Percentiles rank a stretch among this genome's conserved stretches.
These are phyloP conservation scores for Drechslera avenae DNA, from an alignment of 2,329 filamentous ascomycete genomes.

Conservation along the genomic window DNA sequence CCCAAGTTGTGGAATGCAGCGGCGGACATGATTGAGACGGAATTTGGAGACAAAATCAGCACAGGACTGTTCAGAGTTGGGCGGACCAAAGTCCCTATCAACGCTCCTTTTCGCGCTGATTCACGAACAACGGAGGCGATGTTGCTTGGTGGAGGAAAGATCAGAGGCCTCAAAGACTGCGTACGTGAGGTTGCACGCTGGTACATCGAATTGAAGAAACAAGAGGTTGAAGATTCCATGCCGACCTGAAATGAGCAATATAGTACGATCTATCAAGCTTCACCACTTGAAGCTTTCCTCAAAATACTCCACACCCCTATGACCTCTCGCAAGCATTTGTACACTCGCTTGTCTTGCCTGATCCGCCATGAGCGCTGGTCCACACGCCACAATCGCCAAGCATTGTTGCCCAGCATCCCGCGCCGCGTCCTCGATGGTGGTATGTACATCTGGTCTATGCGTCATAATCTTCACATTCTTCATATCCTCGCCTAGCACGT, in stretches of 20 bases:
- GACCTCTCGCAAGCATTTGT: conserved; percentile 35
- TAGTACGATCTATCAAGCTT: not conserved
- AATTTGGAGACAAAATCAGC: conserved; percentile 24
- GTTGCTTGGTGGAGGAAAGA: conserved; percentile 25
- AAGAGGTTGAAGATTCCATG: not conserved
- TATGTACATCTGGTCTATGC: conserved; percentile 49
- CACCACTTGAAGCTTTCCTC: conserved; percentile 57
- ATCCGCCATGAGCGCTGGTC: conserved; percentile 54
- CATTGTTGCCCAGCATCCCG: conserved; percentile 32
- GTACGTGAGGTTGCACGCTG: conserved; percentile 36
- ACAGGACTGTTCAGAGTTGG: conserved; percentile 31
- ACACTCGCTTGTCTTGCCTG: conserved; percentile 51
- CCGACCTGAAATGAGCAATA: not conserved
- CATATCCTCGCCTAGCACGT: conserved; percentile 19
- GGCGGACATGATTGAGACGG: conserved; percentile 26
- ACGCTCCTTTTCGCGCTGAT: conserved; percentile 43
- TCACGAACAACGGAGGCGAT: conserved; percentile 32
- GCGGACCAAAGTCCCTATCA: conserved; percentile 30
- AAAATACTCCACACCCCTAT: conserved; percentile 49
- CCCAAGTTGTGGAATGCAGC: conserved; percentile 30
- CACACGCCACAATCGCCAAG: conserved; percentile 53
- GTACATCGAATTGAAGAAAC: conserved; percentile 27
- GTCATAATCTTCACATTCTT: conserved; percentile 34
- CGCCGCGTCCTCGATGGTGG: conserved; percentile 43
- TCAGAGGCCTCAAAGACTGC: conserved; percentile 31